A percentile compares a stretch with the other conserved stretches of the same genome.
These are phyloP conservation scores for Stemphylium lycopersici DNA, from an alignment of 2,329 filamentous ascomycete species.

Conservation along the genomic window DNA sequence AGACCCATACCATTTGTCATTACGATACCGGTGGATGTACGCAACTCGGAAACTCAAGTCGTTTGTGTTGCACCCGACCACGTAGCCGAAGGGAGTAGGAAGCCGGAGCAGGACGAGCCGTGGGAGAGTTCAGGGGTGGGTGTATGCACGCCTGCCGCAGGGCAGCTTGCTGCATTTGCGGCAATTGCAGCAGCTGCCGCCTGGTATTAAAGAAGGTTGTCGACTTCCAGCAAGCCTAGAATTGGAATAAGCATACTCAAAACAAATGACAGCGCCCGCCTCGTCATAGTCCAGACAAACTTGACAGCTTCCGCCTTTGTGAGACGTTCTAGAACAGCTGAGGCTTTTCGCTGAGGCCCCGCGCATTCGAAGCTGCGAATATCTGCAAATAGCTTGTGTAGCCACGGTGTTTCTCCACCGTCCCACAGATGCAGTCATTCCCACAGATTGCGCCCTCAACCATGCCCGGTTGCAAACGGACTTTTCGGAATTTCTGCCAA, in stretches of 20 bases:
- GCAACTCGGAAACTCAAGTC: neutral
- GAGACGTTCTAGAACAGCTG: neutral
- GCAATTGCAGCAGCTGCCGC: neutral
- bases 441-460: neutral
- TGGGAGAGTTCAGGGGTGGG: neutral
- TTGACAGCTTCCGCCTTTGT: neutral
- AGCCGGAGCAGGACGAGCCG: neutral
- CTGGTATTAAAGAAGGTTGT: neutral
- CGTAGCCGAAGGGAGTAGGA: neutral
- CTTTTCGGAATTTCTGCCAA: neutral
- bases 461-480: neutral
- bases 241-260: neutral
- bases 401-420: slow-evolving; percentile 12
- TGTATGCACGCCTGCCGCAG: neutral
- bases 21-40: neutral
- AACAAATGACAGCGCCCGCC: neutral
- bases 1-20: slow-evolving; percentile 1
- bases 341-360: neutral
- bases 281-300: neutral
- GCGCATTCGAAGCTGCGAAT: neutral
- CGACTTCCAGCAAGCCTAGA: neutral
- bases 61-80: neutral
- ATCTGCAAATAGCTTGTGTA: slow-evolving; percentile 1
- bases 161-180: neutral
- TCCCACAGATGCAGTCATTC: slow-evolving; percentile 2